Percentiles rank a stretch among this genome's conserved stretches.
Evolutionary conservation across 2,329 filamentous ascomycete genomes (phyloP).

Genomic region (Ophiosphaerella korrae): DNA sequence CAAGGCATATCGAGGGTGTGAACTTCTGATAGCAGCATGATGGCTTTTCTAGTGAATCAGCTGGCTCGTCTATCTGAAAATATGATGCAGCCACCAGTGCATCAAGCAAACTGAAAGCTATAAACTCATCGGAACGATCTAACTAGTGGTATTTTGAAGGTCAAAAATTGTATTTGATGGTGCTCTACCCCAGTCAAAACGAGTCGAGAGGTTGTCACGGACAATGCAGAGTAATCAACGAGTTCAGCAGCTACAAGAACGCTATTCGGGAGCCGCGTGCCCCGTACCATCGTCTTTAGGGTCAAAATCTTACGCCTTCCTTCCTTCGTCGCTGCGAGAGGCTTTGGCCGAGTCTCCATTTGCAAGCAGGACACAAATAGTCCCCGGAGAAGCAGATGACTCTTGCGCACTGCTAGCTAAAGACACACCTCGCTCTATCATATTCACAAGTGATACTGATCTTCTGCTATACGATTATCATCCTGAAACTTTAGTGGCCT

Average conservation of each 20-base stretch:
- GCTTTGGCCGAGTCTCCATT: conserved; percentile 57
- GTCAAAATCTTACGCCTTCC: conserved; percentile 65
- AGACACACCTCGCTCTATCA: conserved; percentile 62
- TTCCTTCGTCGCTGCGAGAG: conserved; percentile 79
- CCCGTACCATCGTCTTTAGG: conserved; percentile 36
- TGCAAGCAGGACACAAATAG: conserved; percentile 59
- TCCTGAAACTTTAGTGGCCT: conserved; percentile 63
- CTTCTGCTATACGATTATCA: conserved; percentile 76
- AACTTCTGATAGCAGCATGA: too few species aligned
- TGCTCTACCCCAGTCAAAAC: conserved; percentile 72
- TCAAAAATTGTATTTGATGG: conserved; percentile 84
- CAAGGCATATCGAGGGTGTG: too few species aligned
- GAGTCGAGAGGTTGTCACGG: conserved; percentile 64
- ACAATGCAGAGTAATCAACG: conserved; percentile 63
- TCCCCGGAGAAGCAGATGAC: conserved; percentile 83
- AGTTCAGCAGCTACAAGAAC: conserved; percentile 57
- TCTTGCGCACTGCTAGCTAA: conserved; percentile 73
- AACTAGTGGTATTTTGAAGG: conserved; percentile 3
- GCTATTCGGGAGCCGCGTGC: conserved; percentile 28
- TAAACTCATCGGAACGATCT: too few species aligned
- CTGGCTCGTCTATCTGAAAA: too few species aligned
- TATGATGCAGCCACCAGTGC: too few species aligned
- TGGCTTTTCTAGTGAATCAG: too few species aligned
- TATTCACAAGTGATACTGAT: conserved; percentile 86
- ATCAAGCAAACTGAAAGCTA: too few species aligned